Percentiles rank a stretch among this genome's conserved stretches.
Evolutionary conservation across 2,329 filamentous ascomycete species (phyloP).

Genomic region (Claviceps sp.): DNA sequence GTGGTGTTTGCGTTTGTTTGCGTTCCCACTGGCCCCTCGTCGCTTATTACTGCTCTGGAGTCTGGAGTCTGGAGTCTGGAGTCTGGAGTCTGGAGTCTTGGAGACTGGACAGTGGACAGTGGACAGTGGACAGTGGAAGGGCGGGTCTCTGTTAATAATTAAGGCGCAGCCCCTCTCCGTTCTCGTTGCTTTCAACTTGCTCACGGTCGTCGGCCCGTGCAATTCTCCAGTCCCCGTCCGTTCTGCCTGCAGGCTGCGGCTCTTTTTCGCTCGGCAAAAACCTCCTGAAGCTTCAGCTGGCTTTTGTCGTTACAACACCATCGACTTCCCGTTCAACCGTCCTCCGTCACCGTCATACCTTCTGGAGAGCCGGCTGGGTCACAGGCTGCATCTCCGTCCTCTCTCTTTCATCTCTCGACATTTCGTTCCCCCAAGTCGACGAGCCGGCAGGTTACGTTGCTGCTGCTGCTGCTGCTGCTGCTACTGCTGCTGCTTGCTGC

Average conservation of each 20-base stretch:
- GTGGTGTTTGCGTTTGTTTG: too few relatives aligned
- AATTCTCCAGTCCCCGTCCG: slow-evolving; percentile 11
- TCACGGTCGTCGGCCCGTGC: slow-evolving; percentile 7
- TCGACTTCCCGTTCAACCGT: slow-evolving; percentile 9
- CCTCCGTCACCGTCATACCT: slow-evolving; percentile 9
- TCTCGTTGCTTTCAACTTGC: background rate
- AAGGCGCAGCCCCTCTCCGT: background rate
- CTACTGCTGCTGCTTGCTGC: slow-evolving; percentile 5
- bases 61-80: too few relatives aligned
- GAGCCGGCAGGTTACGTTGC: slow-evolving; percentile 7
- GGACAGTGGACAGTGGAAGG: too few relatives aligned
- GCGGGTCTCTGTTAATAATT: background rate
- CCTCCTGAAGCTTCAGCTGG: slow-evolving; percentile 16
- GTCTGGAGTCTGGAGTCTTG: too few relatives aligned
- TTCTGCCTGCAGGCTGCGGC: slow-evolving; percentile 8
- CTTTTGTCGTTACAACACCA: slow-evolving; percentile 11
- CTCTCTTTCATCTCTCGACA: slow-evolving; percentile 10
- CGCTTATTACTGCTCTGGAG: too few relatives aligned
- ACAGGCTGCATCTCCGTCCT: slow-evolving; percentile 20
- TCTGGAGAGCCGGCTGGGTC: slow-evolving; percentile 21
- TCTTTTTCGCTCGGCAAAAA: slow-evolving; percentile 12
- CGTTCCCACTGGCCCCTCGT: too few relatives aligned
- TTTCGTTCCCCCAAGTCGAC: slow-evolving; percentile 9
- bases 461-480: slow-evolving; percentile 3
- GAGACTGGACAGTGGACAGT: too few relatives aligned